These are phyloP conservation scores for Luzula sylvatica DNA, from an alignment of 176 grass and related monocot species.

Conservation along the genomic window DNA sequence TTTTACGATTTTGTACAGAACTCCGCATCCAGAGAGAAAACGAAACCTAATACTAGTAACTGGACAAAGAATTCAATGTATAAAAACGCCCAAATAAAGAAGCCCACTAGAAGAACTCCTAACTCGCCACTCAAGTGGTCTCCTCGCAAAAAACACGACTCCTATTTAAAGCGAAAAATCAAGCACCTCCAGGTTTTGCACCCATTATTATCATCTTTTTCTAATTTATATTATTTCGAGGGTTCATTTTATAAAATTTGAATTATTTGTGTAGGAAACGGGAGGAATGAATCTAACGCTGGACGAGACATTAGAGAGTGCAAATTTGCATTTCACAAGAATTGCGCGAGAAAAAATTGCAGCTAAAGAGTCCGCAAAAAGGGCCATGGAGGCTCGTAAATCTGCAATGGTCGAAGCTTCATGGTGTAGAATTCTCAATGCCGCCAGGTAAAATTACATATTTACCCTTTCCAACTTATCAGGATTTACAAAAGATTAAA, in stretches of 20 bases:
- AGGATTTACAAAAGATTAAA: too few species aligned
- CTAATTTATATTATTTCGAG: too few species aligned
- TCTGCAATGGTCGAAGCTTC: conserved; percentile 86
- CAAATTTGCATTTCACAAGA: conserved; percentile 81
- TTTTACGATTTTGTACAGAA: conserved; percentile 32
- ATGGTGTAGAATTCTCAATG: conserved; percentile 88
- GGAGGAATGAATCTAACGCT: conserved; percentile 76
- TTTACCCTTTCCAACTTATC: neutral
- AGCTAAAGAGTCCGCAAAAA: conserved; percentile 65
- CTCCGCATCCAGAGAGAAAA: conserved; percentile 48
- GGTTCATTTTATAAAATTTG: neutral
- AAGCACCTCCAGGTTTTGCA: conserved; percentile 65
- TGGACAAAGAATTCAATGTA: conserved; percentile 44
- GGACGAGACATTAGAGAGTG: conserved; percentile 60
- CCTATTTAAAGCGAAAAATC: conserved; percentile 94
- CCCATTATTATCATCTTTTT: neutral
- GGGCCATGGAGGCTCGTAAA: conserved; percentile 78
- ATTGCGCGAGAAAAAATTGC: conserved; percentile 93
- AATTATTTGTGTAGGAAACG: conserved; percentile 37
- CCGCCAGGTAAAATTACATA: conserved; percentile 56
- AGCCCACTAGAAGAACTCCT: conserved; percentile 37
- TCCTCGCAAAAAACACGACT: conserved; percentile 67
- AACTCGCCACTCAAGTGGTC: conserved; percentile 61
- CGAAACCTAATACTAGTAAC: conserved; percentile 31
- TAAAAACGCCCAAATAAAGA: conserved; percentile 76